Conservation (phyloP, 345 rosid genomes). For the Heritiera fomes region DNA sequence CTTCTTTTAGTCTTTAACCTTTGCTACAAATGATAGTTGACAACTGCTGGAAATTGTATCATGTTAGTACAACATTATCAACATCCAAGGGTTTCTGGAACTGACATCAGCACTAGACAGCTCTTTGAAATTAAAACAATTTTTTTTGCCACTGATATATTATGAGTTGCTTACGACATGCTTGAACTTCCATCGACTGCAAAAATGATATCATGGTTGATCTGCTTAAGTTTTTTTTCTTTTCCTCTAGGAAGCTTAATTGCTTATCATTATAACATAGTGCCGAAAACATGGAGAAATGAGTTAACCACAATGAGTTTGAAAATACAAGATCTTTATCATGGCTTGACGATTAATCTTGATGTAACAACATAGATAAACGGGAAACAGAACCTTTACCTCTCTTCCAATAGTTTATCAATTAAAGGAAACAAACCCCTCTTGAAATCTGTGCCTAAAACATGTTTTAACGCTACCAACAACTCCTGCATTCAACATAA, state of each 20-base stretch:
- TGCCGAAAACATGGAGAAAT: not conserved
- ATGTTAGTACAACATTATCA: not conserved
- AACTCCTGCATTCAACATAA: constrained; percentile 70
- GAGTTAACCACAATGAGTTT: not conserved
- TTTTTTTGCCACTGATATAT: no score
- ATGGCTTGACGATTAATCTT: not conserved
- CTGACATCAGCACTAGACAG: not conserved
- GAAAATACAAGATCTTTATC: constrained; percentile 8
- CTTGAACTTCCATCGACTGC: not conserved
- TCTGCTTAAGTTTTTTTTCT: not conserved
- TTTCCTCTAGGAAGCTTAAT: not conserved
- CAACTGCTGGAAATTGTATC: not conserved
- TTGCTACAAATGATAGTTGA: not conserved
- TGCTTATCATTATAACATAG: not conserved
- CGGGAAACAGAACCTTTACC: constrained; percentile 41
- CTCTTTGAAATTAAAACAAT: not conserved
- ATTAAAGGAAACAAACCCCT: constrained; percentile 97
- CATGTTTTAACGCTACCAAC: constrained; percentile 94
- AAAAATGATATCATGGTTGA: not conserved
- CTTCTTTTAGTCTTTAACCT: not conserved
- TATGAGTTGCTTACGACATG: not conserved
- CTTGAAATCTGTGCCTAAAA: constrained; percentile 96
- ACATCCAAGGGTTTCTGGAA: constrained; percentile 9
- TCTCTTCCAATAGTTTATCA: constrained; percentile 92
- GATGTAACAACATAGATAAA: not conserved